Base-by-base conservation (phyloP, 768 basidiomycete genomes). In the Phaffia tasmanica region DNA sequence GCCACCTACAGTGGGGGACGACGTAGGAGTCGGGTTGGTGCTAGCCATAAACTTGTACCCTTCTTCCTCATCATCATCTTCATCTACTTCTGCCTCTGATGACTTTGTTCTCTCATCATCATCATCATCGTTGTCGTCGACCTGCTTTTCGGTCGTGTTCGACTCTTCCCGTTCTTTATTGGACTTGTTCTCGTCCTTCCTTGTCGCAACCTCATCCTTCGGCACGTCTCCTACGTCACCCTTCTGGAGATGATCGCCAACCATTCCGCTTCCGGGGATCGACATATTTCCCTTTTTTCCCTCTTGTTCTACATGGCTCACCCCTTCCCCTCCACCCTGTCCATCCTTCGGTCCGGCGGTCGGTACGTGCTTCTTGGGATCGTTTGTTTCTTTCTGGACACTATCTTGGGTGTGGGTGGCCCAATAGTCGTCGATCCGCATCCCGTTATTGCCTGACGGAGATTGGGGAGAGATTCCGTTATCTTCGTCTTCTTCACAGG, bases 1-100 rank as follows among this genome's bases (percentile, higher is more conserved):
- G 5, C 8, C 23, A 68, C 67, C 16, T 54, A 68, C 67, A 4
- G 60, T 27, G 15, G 67, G 67, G 47, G 67, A 68, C 15, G 67
- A 68, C 35, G 63, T 62, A 1, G 67, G 67, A 11, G 67, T 68
- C n/a, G 67, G 67, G 50, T 68, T 68, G 21, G 67, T 68, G 56
- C 62, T 63, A 48, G 57, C 50, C 16, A 62, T 48, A 29, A 51
- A 62, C n/a, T 51, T 57, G 23, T 63, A 62, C 3, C 58, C 51
- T 67, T 53, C 42, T 63, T 50, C 57, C 64, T 51, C 23, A 50
- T n/a, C 57, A 23, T 47, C 62, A 15, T 47, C 55, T 23, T 35
- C 66, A 18, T 46, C 21, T 54, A 55, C 25, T 32, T 54, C 51
- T n/a, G 51, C 65, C 29, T 50, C 49, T 35, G n/a, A 9, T 5